phyloP scores from a whole-genome alignment of 2,329 filamentous ascomycete species.

The Colletotrichum limetticola region DNA sequence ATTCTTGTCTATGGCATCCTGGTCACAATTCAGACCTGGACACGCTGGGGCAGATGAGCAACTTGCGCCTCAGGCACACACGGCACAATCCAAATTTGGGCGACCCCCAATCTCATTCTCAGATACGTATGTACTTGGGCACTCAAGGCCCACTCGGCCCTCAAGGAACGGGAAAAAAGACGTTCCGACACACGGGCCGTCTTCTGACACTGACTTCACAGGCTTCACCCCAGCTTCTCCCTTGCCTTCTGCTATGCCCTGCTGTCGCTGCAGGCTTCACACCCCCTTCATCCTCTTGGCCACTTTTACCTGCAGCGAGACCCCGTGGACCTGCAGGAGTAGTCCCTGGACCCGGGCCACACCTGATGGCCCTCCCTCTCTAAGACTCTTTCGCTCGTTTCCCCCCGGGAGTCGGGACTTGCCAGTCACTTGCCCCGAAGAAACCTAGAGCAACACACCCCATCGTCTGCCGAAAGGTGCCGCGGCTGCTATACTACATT shows the following conservation, averaged over 20 bases:
- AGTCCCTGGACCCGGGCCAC: conserved; percentile 18
- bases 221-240: conserved; percentile 12
- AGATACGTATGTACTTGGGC: too few relatives aligned
- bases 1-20: not conserved
- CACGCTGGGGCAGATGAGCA: not conserved
- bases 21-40: not conserved
- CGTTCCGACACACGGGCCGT: conserved; percentile 11
- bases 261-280: conserved; percentile 19
- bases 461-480: conserved; percentile 23
- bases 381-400: not conserved
- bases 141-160: not conserved
- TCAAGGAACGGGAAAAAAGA: conserved; percentile 11
- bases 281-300: conserved; percentile 2
- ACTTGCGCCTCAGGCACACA: not conserved
- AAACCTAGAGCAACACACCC: not conserved
- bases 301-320: conserved; percentile 19
- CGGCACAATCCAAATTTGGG: not conserved
- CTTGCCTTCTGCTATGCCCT: conserved; percentile 8
- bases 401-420: conserved; percentile 6
- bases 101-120: too few relatives aligned
- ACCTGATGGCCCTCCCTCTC: not conserved
- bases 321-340: conserved; percentile 29
- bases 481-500: conserved; percentile 1
- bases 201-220: conserved; percentile 8
- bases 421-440: conserved; percentile 15